Base-by-base conservation (phyloP, 169 alveolate species). In the Babesia microti region DNA sequence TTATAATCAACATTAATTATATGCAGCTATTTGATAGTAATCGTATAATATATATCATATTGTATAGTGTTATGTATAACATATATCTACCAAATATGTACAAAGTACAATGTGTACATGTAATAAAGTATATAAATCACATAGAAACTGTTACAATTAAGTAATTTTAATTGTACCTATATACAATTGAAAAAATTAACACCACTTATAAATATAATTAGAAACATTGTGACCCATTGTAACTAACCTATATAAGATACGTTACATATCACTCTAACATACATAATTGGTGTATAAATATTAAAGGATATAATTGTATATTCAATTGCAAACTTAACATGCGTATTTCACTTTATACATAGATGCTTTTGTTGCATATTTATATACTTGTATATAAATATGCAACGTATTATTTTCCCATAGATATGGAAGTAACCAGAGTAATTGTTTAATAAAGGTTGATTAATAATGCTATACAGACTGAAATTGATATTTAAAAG, bases 21-120 rank as follows among this genome's bases (percentile, higher is more conserved):
- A 19, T 19, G 7, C 6, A 7, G 29, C 43, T 36, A 6, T 6
- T 19, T 6, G 41, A 4, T 4, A 7, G 4, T 36, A 23, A 36
- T 19, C 21, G 18, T 36, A 36, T 19, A 36, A 36, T 9, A 6
- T 36, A 19, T 19, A 36, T 15, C 6, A 36, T 4, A 36, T 15
- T 15, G 21, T 36, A 36, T 19, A 36, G 7, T 36, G 21, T n/a
- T 36, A 36, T 19, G 18, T 4, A 19, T 26, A 36, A 36, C 7
- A 2, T 4, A 19, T 6, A 26, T 1, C 29, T 30, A 36, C 29
- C 21, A 19, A 26, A 19, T 23, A n/a, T n/a, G n/a, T n/a, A n/a
- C n/a, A 9, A 7, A 36, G 18, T 36, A 36, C 15, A 34, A 34
- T 19, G 29, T 36, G 43, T 6, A 26, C 43, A 36, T 36, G 43